phyloP scores from a whole-genome alignment of 169 alveolate species.

The Eimeria mitis region DNA sequence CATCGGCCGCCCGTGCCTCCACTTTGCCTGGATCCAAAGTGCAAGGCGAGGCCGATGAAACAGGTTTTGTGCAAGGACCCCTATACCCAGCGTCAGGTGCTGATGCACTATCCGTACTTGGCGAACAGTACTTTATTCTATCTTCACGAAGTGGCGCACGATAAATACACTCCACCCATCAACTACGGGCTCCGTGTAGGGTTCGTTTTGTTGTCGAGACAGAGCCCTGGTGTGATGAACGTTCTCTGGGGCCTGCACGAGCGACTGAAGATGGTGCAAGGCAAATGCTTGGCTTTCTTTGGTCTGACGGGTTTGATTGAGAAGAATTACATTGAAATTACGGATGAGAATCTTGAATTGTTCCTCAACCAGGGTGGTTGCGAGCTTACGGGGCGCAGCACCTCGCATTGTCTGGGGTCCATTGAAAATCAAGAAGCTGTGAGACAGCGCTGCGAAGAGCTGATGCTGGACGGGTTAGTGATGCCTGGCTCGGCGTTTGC shows the following conservation, averaged over 20 bases:
- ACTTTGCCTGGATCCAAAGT: constrained; percentile 75
- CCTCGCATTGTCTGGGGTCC: constrained; percentile 86
- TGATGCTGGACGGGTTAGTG: constrained; percentile 96
- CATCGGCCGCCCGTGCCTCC: constrained; percentile 75
- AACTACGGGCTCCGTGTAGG: constrained; percentile 90
- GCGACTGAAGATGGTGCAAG: constrained; percentile 83
- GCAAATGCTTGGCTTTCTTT: constrained; percentile 81
- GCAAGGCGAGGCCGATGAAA: constrained; percentile 84
- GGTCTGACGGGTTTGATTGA: constrained; percentile 81
- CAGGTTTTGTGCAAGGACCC: constrained; percentile 91
- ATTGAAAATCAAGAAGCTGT: constrained; percentile 65
- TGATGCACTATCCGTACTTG: constrained; percentile 92
- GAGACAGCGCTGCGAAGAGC: constrained; percentile 82
- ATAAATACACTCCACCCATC: constrained; percentile 80
- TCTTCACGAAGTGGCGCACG: constrained; percentile 80
- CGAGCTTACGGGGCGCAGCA: constrained; percentile 91
- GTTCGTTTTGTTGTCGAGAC: constrained; percentile 96
- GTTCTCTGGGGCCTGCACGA: constrained; percentile 96
- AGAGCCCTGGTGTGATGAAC: constrained; percentile 99
- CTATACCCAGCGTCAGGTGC: constrained; percentile 92
- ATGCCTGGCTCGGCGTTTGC: constrained; percentile 98
- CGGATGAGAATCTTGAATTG: constrained; percentile 90
- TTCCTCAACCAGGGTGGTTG: constrained; percentile 98
- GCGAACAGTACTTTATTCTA: constrained; percentile 67
- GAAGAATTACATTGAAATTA: constrained; percentile 58